phyloP scores from a whole-genome alignment of 306 rosid species.

The Phaseolus lunatus region DNA sequence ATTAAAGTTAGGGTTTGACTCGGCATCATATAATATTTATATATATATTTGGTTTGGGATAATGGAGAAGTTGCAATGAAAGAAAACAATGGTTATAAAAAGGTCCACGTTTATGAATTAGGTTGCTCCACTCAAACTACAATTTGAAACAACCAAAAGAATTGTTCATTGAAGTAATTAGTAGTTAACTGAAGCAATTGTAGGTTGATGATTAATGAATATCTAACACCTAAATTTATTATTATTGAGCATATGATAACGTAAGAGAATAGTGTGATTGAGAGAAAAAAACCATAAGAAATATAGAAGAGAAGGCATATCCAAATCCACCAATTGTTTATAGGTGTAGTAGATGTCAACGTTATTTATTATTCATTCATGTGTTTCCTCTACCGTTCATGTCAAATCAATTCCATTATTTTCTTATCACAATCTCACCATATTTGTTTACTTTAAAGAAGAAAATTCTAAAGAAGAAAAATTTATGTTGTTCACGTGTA shows the following conservation, averaged over 20 bases:
- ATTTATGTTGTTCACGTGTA: slow-evolving; percentile 14
- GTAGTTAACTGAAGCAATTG: background rate
- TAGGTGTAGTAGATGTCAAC: slow-evolving; percentile 1
- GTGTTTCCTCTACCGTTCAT: slow-evolving; percentile 30
- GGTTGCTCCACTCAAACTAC: slow-evolving; percentile 14
- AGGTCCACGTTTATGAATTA: background rate
- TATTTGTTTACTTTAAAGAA: slow-evolving; percentile 26
- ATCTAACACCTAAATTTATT: background rate
- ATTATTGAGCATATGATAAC: background rate
- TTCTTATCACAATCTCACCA: slow-evolving; percentile 12
- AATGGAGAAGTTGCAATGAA: background rate
- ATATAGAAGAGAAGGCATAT: background rate
- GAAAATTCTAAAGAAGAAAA: background rate
- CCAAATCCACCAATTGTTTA: slow-evolving; percentile 22
- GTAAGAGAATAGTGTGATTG: background rate
- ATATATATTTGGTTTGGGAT: background rate
- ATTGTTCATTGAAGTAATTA: background rate
- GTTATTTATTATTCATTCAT: background rate
- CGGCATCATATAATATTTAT: background rate
- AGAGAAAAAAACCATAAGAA: background rate
- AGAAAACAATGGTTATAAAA: background rate
- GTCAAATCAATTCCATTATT: slow-evolving; percentile 47
- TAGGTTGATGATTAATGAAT: background rate
- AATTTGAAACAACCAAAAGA: background rate
- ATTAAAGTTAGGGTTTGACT: slow-evolving; percentile 1